These are phyloP conservation scores for Eucalyptus virginea DNA, from an alignment of 345 rosid species.

Conservation along the genomic window DNA sequence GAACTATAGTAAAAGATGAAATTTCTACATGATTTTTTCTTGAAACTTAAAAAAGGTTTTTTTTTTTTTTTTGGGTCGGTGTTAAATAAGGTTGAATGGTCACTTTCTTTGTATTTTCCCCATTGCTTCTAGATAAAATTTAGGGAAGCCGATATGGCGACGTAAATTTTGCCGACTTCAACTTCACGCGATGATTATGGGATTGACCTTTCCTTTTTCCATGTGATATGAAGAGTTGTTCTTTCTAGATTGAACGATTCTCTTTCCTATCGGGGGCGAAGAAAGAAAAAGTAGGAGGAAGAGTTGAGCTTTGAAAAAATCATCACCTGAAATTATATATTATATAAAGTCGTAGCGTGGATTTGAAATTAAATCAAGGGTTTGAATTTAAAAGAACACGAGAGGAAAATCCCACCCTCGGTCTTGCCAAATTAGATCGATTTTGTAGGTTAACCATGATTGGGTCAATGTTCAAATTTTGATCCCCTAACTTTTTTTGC, in stretches of 20 bases:
- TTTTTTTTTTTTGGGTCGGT: too few species aligned
- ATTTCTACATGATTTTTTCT: neutral
- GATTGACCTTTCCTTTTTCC: neutral
- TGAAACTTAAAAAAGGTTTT: neutral
- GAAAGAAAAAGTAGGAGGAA: too few species aligned
- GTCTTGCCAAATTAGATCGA: neutral
- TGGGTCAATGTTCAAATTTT: neutral
- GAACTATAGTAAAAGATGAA: neutral
- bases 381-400: neutral
- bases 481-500: neutral
- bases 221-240: neutral
- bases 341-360: neutral
- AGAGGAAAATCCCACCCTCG: neutral
- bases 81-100: neutral
- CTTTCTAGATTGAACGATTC: neutral
- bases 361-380: neutral
- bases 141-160: neutral
- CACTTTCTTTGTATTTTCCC: neutral
- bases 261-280: too few species aligned
- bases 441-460: neutral
- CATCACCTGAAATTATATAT: too few species aligned
- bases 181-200: neutral
- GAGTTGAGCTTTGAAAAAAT: too few species aligned
- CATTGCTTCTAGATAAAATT: neutral
- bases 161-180: neutral